Evolutionary conservation across 768 basidiomycete species (phyloP), one percentile per base, ranked within the genome.

Genomic region (Rhizopogon vulgaris): DNA sequence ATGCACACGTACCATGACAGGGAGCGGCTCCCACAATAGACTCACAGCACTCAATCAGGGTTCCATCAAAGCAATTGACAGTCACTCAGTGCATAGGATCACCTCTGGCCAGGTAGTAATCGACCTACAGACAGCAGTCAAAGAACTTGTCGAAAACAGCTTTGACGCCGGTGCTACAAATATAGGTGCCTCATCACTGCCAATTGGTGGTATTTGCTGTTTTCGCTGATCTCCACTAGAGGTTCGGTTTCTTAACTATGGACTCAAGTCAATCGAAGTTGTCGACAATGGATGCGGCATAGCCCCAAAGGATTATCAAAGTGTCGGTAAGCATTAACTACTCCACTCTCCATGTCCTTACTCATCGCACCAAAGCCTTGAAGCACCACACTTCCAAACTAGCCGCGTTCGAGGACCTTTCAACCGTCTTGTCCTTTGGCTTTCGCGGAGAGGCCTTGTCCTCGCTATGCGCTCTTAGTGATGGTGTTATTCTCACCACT

Each of bases 381-480:
- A 97, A 96, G 64, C 90, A 96, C 60, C 83, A 93, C 63, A 99
- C 95, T 0, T 97, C 95, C 6, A 99, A 99, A 67, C 73, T 99
- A 0, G 68, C 81, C 3, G 78, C 83, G 0, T 92, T 86, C 61
- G 69, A 79, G 3, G 90, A 93, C 63, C 78, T 97, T 3, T 71
- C 79, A 2, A 71, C 76, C 0, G 81, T 98, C 9, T 69, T 71
- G 5, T 92, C 93, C 0, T 96, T 97, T 65, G 95, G 95, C 0
- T 99, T 98, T 63, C 80, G 96, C 36, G 96, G 96, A 14, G 96
- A 99, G 70, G 96, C 96, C 0, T 74, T 99, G 0, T 92, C 93
- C 6, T 94, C 95, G 3, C 76, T 99, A 0, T 99, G 94, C 62
- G 90, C 90, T 1, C 69, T 96, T 1, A 79, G 83, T 46, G 84